Evolutionary conservation across 495 filamentous ascomycete species (phyloP), one percentile per base, ranked within the genome.

Genomic region (Hypoxylon fragiforme): DNA sequence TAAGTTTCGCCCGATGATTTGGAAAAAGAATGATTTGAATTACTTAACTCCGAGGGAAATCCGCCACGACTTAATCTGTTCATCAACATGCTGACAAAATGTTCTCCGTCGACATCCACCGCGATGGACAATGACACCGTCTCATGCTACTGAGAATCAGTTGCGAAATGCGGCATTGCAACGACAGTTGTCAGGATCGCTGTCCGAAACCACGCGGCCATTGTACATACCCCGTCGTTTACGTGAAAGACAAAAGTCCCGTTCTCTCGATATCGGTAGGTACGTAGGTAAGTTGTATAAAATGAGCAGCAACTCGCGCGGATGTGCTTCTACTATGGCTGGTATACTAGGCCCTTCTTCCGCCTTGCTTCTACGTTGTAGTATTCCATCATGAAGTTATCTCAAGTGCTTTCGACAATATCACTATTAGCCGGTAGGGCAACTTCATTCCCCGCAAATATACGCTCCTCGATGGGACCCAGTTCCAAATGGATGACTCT

Each of bases 401-500:
- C 13, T 16, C 15, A 15, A 3, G 13, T 13, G 2, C 14, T 37
- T n/a, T 37, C 13, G 3, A 37, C 9, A 16, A 4, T 37, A 15
- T 16, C 14, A 3, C 18, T 7, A 13, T n/a, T 14, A 6, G 13
- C 13, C 13, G 34, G 13, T 3, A 14, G 3, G 7, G 13, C 13
- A 37, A 3, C 34, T n/a, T n/a, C n/a, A 37, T 37, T 14, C 18
- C 34, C 34, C 2, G 18, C 34, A 6, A 5, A 2, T 18, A 4
- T 13, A 37, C 13, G 8, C 7, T 37, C 8, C 18, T 18, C 14
- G 4, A 18, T 7, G 34, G n/a, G 36, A 5, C 43, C 24, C 24
- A 24, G 32, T 8, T 45, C 30, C 20, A 37, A 7, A 2, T 64
- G 55, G 50, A 18, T 38, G 3, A 12, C 44, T 24, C 41, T 62